These are phyloP conservation scores for Penicillium atrosanguineum DNA, from an alignment of 495 filamentous ascomycete species.

Conservation along the genomic window DNA sequence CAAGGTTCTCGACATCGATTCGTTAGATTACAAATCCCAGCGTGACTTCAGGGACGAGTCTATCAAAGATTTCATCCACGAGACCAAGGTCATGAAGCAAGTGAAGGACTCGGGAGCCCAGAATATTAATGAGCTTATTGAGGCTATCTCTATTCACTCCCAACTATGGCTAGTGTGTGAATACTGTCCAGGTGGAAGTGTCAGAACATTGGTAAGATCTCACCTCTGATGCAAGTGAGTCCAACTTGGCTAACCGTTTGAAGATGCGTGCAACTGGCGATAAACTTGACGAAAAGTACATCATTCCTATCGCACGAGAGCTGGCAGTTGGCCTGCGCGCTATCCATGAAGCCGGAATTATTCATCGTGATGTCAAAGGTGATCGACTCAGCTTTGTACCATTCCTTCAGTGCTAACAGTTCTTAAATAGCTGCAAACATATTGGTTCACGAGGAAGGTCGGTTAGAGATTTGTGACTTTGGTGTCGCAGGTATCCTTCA, in stretches of 20 bases:
- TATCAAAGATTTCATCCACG: constrained; percentile 81
- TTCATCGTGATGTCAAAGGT: constrained; percentile 97
- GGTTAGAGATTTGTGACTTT: constrained; percentile 91
- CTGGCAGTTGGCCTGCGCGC: constrained; percentile 79
- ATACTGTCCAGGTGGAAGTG: constrained; percentile 91
- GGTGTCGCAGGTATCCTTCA: constrained; percentile 89
- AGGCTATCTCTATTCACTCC: constrained; percentile 80
- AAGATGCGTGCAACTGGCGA: constrained; percentile 64
- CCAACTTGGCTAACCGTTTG: background rate
- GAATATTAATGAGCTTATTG: constrained; percentile 88
- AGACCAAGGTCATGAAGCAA: constrained; percentile 81
- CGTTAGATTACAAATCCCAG: constrained; percentile 66
- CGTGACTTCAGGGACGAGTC: constrained; percentile 73
- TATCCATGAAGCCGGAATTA: constrained; percentile 87
- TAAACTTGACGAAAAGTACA: constrained; percentile 79
- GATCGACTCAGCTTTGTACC: constrained; percentile 2
- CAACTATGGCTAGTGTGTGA: constrained; percentile 96
- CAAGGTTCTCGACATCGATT: constrained; percentile 95
- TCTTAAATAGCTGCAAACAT: constrained; percentile 70
- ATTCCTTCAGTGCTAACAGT: constrained; percentile 4
- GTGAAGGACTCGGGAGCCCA: constrained; percentile 79
- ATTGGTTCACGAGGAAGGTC: constrained; percentile 81
- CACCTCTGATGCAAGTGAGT: background rate
- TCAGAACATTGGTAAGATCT: constrained; percentile 73
- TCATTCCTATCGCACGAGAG: constrained; percentile 85